Evolutionary conservation across 768 basidiomycete species (phyloP).

Genomic region (Pisolithus sp.): DNA sequence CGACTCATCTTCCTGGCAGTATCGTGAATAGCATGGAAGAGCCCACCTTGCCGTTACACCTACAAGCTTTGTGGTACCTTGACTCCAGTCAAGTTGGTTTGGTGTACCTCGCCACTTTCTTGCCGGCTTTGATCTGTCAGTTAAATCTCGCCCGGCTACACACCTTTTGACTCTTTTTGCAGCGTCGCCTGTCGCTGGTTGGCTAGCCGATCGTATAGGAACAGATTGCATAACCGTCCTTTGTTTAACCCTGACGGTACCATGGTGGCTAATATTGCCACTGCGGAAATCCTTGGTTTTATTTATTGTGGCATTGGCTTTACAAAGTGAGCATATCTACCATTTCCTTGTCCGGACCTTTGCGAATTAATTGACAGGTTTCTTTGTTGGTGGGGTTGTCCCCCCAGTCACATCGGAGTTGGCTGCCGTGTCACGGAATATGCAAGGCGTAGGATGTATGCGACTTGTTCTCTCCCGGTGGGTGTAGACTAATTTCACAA

Average conservation of each 20-base stretch:
- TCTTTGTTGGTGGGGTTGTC: conserved; percentile 54
- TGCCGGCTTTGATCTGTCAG: conserved; percentile 62
- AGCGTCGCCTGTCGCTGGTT: conserved; percentile 61
- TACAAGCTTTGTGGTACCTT: conserved; percentile 44
- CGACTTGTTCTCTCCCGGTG: conserved; percentile 4
- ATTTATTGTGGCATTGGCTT: conserved; percentile 35
- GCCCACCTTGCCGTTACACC: conserved; percentile 50
- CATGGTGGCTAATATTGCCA: conserved; percentile 57
- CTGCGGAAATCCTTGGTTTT: conserved; percentile 44
- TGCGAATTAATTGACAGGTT: conserved; percentile 33
- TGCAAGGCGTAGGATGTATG: conserved; percentile 67
- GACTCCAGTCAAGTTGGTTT: conserved; percentile 51
- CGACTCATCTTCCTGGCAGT: conserved; percentile 23
- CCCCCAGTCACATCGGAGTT: conserved; percentile 64
- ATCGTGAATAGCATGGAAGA: conserved; percentile 45
- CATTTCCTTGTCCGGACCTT: neutral
- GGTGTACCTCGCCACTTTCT: conserved; percentile 58
- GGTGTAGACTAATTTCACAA: neutral
- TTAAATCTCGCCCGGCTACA: neutral
- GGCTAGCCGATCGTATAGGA: conserved; percentile 49
- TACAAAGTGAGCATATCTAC: conserved; percentile 42
- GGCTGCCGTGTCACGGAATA: conserved; percentile 48
- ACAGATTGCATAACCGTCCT: conserved; percentile 47
- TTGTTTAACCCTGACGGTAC: conserved; percentile 46
- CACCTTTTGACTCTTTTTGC: neutral